Base-by-base conservation (phyloP, 2,329 filamentous ascomycete species). In the Clarireedia paspali region DNA sequence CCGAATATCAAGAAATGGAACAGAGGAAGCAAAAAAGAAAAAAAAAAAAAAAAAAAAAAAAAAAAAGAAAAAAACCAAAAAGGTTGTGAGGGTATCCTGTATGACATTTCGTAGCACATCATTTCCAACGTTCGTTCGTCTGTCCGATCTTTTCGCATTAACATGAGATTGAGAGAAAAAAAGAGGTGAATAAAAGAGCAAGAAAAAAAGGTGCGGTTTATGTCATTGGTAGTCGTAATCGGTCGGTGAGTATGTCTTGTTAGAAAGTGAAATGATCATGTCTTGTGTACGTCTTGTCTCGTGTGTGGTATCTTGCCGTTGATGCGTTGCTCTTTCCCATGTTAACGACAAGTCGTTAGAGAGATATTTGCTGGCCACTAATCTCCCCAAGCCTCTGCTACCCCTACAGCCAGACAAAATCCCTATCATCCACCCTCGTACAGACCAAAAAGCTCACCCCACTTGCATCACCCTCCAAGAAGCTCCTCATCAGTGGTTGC, bases 401-500 rank as follows among this genome's bases (percentile, higher is more conserved):
- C 42, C 47, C 46, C 17, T 55, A 60, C 40, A 60, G 34, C 84
- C 84, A 87, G 15, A 82, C 81, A 61, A 84, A 77, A 69, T 88
- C 84, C 45, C 73, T 73, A 58, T 80, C 79, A 53, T 82, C 82
- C 36, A 87, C 74, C 60, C 75, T 77, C 56, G 80, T 83, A 69
- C 84, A 87, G 10, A 83, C 85, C 68, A 88, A 67, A 72, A 87
- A 87, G 1, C 78, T 78, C 57, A 85, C 63, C 5, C 76, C 75
- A 4, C 70, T 70, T 3, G 70, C 73, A 68, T 95, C 90, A 48
- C 95, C 78, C 71, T 96, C 89, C 12, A 96, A 77, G 52, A 85
- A 88, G 67, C 89, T 94, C 51, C 87, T 81, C 85, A 95, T 95
- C 12, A 96, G 75, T 4, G 91, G 91, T 57, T 85, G 84, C 6